Conservation (phyloP, 2,329 filamentous ascomycete species). For the Cercospora sojina region DNA sequence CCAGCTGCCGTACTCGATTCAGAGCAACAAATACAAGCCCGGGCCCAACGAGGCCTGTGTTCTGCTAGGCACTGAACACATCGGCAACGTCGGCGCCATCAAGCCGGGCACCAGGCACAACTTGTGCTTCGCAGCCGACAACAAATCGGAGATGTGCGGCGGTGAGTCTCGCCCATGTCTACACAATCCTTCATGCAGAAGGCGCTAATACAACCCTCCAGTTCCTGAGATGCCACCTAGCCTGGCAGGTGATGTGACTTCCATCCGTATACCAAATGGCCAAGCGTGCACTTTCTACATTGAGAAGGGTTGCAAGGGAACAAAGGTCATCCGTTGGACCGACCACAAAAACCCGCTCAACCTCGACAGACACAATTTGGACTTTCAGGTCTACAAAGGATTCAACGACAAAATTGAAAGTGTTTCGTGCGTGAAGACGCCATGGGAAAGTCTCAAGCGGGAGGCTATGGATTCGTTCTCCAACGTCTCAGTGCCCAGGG, state of each 20-base stretch:
- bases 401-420: neutral
- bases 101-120: no score
- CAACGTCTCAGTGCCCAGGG: no score
- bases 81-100: neutral
- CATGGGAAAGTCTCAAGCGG: no score
- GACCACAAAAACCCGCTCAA: no score
- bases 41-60: constrained; percentile 14
- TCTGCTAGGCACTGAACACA: constrained; percentile 9
- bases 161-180: constrained; percentile 1
- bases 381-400: no score
- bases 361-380: neutral
- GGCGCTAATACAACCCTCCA: neutral
- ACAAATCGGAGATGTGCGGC: constrained; percentile 4
- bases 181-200: neutral
- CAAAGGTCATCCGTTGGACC: neutral
- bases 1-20: neutral
- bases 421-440: no score
- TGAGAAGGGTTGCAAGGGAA: constrained; percentile 11
- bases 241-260: constrained; percentile 12
- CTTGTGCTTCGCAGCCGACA: constrained; percentile 9
- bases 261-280: constrained; percentile 4
- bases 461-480: no score
- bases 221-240: constrained; percentile 13
- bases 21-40: neutral
- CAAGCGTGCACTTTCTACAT: constrained; percentile 18